These are phyloP conservation scores for Phascolomyces articulosus DNA, from an alignment of 371 early-diverging fungal genomes.

Conservation along the genomic window DNA sequence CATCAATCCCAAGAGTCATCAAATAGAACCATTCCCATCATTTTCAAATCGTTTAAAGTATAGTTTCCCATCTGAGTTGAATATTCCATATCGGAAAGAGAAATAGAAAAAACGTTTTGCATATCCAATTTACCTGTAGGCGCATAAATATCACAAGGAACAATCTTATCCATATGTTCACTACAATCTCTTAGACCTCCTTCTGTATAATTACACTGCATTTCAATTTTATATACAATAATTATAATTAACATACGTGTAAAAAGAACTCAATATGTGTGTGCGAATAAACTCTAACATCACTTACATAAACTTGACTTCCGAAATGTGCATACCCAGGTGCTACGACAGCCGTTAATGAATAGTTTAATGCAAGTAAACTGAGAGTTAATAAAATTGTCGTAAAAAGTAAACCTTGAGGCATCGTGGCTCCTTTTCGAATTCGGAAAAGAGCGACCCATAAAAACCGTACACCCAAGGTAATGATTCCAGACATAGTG, in stretches of 20 bases:
- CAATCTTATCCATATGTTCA: conserved; percentile 50
- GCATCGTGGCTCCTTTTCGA: conserved; percentile 55
- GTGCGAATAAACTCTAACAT: not conserved
- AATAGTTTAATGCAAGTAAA: conserved; percentile 62
- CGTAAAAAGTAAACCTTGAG: conserved; percentile 63
- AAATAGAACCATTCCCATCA: too few species aligned
- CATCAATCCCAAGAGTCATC: too few species aligned
- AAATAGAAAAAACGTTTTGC: not conserved
- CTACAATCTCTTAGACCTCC: conserved; percentile 49
- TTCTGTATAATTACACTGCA: conserved; percentile 63
- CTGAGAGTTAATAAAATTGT: conserved; percentile 58
- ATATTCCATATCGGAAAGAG: not conserved
- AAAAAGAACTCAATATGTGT: too few species aligned
- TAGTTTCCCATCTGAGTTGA: too few species aligned
- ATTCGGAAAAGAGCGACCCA: conserved; percentile 64
- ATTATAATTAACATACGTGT: too few species aligned
- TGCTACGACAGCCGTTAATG: conserved; percentile 60
- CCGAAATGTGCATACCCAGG: conserved; percentile 75
- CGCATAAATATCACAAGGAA: conserved; percentile 65
- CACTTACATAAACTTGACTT: conserved; percentile 66
- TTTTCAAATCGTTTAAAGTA: too few species aligned
- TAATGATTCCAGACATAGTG: conserved; percentile 62
- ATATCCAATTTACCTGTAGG: conserved; percentile 37
- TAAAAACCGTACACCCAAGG: conserved; percentile 64
- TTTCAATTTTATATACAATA: not conserved